Evolutionary conservation across 2,329 filamentous ascomycete genomes (phyloP), one percentile per base, ranked within the genome.

Genomic region (Venturiaceae sp.): DNA sequence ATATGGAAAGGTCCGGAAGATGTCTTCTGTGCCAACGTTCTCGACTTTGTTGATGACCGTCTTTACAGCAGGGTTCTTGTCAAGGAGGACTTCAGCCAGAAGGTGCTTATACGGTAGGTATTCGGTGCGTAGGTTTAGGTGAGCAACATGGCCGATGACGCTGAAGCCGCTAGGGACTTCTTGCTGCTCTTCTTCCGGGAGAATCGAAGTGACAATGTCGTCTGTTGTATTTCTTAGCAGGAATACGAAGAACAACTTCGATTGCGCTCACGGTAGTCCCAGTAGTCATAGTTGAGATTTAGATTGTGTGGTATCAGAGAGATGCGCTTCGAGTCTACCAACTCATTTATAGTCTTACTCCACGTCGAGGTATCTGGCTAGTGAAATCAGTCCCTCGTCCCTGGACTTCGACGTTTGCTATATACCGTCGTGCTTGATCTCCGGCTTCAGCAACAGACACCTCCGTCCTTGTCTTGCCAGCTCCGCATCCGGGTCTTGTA

Each of bases 21-120:
- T 85, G 64, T 86, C 94, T 65, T 89, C 85, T 23, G 83, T 82
- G 60, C 94, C 94, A 8, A 99, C 92, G 61, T 90, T 86, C 72
- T 95, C 87, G 46, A 87, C 82, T 74, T 99, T 99, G 80, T 96
- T 96, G 75, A 99, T 96, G 64, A 99, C 92, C 0, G 94, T 99
- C 60, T 79, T 81, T 61, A 96, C 83, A 50, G 75, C 76, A 9
- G 84, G 81, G 72, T 95, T 96, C 75, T 99, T 99, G 76, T 97
- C 94, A 56, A 90, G 75, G 21, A 99, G 77, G 2, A 97, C 85
- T 66, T 92, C 79, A 0, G 88, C 94, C 54, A 97, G 92, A 44
- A 97, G 71, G 63, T 87, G 72, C 72, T 94, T 96, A 77, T 95
- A 96, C 0, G 88, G 90, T 11, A 90, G 76, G 68, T 91, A 96